Base-by-base conservation (phyloP, 176 grass and related monocot genomes). In the Oryza rufipogon region DNA sequence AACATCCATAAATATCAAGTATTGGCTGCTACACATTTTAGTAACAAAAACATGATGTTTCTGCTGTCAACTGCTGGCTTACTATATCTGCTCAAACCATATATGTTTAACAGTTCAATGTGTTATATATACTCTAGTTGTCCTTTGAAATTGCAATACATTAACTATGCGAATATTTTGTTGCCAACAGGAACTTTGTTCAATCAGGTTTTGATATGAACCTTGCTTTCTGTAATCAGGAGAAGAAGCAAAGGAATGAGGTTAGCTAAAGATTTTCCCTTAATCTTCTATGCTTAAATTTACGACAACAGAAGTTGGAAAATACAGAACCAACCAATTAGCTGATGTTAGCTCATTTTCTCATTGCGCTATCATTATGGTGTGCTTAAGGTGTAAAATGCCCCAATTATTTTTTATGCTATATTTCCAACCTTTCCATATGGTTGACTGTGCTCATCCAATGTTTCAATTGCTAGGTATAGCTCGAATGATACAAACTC, bases 141-240 rank as follows among this genome's bases (percentile, higher is more conserved):
- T 86, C 23, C 23, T 74, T 58, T 60, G 44, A 46, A 38, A 64
- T 38, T 54, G 9, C 15, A 85, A 44, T 74, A 23, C 52, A 52
- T 26, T 89, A 75, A 81, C 25, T 22, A 20, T 77, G 76, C 34
- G 63, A 73, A 74, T 84, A 87, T 73, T 81, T 78, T 73, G 73
- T 86, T 86, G 64, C 25, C 72, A 77, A 45, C 91, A 99, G 97
- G 97, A 96, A 85, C 49, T 80, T 91, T 92, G 85, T 92, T 78
- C 93, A 92, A 85, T 82, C 91, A 83, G 97, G 93, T 80, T 99
- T 96, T 84, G 97, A 99, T 87, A 92, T 86, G 90, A 96, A 87
- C 20, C 69, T 92, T 79, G 93, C 97, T 74, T 92, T 92, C 47
- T 96, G 91, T 81, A 94, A 95, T 78, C 89, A 99, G 71, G 96